These are phyloP conservation scores for Sclerotinia trifoliorum DNA, from an alignment of 2,329 filamentous ascomycete genomes.

Conservation along the genomic window DNA sequence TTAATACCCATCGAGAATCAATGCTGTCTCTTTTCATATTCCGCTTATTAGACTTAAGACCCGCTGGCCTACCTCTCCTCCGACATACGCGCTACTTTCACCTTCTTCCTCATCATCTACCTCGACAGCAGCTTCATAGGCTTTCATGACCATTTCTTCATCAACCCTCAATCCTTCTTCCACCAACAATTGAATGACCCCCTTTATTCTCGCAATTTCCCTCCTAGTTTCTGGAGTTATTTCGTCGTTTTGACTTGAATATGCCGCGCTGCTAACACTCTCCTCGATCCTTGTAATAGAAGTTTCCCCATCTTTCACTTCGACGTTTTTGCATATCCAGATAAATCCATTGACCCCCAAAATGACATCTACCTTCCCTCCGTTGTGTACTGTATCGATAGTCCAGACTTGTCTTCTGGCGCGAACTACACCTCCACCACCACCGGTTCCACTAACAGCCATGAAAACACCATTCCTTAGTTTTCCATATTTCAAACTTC, in stretches of 20 bases:
- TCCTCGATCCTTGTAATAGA: conserved; percentile 87
- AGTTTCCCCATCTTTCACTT: conserved; percentile 49
- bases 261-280: conserved; percentile 78
- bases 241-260: conserved; percentile 91
- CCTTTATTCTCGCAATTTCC: conserved; percentile 82
- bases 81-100: conserved; percentile 59
- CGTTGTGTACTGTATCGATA: conserved; percentile 56
- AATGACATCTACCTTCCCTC: conserved; percentile 75
- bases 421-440: conserved; percentile 76
- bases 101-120: conserved; percentile 58
- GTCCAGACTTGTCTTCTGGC: conserved; percentile 87
- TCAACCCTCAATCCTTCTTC: conserved; percentile 82
- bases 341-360: conserved; percentile 96
- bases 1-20: background rate
- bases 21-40: conserved; percentile 21
- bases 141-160: conserved; percentile 80
- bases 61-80: conserved; percentile 44
- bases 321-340: conserved; percentile 85
- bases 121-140: conserved; percentile 79
- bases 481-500: conserved; percentile 91
- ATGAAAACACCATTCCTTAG: conserved; percentile 90
- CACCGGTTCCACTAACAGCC: conserved; percentile 75
- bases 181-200: conserved; percentile 78
- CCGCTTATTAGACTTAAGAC: conserved; percentile 38
- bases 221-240: conserved; percentile 74